These are phyloP conservation scores for Begonia loranthoides DNA, from an alignment of 306 rosid genomes.

Conservation along the genomic window DNA sequence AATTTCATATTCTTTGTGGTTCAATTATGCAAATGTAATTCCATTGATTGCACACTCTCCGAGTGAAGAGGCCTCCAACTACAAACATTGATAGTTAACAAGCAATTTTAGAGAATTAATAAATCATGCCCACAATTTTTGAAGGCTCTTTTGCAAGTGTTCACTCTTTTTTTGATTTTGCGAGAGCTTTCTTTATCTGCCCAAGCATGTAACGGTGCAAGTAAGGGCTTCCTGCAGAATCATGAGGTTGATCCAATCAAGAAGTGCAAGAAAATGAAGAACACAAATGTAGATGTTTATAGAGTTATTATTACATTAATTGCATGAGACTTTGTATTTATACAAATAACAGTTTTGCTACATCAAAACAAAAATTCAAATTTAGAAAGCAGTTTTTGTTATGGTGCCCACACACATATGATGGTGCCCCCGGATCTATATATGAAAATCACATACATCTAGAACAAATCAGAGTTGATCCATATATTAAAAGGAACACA, in stretches of 20 bases:
- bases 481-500: no score
- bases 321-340: constrained; percentile 70
- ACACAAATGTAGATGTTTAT: background rate
- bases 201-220: constrained; percentile 60
- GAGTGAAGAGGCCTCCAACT: no score
- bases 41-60: no score
- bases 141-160: no score
- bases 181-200: constrained; percentile 69
- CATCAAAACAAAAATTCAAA: constrained; percentile 54
- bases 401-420: constrained; percentile 88
- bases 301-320: constrained; percentile 6
- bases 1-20: no score
- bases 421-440: no score
- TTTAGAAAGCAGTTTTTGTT: constrained; percentile 65
- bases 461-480: no score
- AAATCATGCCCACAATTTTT: no score
- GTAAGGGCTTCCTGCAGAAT: constrained; percentile 65
- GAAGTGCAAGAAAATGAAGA: constrained; percentile 6
- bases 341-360: constrained; percentile 28
- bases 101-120: no score
- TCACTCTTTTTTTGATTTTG: constrained; percentile 50
- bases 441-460: no score
- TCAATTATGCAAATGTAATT: no score
- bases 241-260: constrained; percentile 6
- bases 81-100: no score